Conservation (phyloP, 2,329 filamentous ascomycete species). For the Xylariaceae sp. region DNA sequence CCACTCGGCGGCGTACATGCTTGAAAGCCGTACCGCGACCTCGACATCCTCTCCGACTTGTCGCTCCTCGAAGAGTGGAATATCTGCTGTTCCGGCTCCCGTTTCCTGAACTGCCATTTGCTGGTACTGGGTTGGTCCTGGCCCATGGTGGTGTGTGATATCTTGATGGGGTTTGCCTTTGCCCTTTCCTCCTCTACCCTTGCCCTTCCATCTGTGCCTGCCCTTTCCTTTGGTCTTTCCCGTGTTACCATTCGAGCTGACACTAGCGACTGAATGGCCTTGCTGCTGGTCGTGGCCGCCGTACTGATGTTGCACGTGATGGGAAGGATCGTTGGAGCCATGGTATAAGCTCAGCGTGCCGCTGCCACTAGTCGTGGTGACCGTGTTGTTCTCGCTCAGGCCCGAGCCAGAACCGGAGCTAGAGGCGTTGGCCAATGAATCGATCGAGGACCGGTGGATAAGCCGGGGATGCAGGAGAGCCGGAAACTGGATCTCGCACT, state of each 20-base stretch:
- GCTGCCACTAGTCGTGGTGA: background rate
- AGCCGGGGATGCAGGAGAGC: slow-evolving; percentile 32
- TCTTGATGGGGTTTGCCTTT: background rate
- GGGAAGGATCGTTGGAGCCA: no score
- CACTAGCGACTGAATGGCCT: no score
- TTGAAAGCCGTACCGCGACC: slow-evolving; percentile 30
- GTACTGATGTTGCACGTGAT: background rate
- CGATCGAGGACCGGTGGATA: slow-evolving; percentile 12
- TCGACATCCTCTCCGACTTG: slow-evolving; percentile 11
- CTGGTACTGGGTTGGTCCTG: background rate
- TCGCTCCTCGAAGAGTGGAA: slow-evolving; percentile 17
- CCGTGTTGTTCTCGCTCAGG: background rate
- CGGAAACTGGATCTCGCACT: slow-evolving; percentile 35
- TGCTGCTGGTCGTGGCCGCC: background rate
- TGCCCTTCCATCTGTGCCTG: background rate
- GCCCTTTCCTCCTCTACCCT: background rate
- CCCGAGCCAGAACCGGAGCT: background rate
- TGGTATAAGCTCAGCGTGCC: no score
- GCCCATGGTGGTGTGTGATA: background rate
- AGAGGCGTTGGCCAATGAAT: background rate
- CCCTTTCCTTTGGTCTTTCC: background rate
- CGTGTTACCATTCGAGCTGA: no score
- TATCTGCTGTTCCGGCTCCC: background rate
- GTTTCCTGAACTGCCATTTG: background rate
- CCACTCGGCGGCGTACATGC: slow-evolving; percentile 39